These are phyloP conservation scores for Combretum micranthum DNA, from an alignment of 345 rosid genomes.

Conservation along the genomic window DNA sequence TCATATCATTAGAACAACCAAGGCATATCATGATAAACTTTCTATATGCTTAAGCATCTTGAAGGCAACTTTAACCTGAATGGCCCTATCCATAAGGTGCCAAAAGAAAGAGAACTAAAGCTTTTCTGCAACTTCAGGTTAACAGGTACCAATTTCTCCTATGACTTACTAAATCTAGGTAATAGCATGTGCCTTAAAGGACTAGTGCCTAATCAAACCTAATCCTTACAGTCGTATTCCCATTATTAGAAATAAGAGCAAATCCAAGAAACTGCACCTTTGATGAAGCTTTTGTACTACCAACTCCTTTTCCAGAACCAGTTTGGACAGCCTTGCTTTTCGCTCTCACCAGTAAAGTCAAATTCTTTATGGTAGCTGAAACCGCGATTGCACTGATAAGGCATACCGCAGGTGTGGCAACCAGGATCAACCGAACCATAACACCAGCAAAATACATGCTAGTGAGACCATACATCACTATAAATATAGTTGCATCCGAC, in stretches of 20 bases:
- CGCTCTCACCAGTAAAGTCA: slow-evolving; percentile 59
- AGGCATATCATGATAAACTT: no score
- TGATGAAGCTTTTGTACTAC: slow-evolving; percentile 69
- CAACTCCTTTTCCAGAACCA: slow-evolving; percentile 59
- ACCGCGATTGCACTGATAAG: slow-evolving; percentile 96
- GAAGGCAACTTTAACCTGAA: no score
- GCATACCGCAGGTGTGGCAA: slow-evolving; percentile 96
- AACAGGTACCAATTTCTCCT: no score
- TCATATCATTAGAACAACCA: no score
- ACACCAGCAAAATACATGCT: slow-evolving; percentile 99
- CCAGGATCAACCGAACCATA: slow-evolving; percentile 96
- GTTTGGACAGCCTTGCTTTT: slow-evolving; percentile 57
- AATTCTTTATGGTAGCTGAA: slow-evolving; percentile 86
- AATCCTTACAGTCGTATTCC: no score
- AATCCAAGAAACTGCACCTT: slow-evolving; percentile 46
- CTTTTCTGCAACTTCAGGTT: no score
- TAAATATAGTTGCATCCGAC: slow-evolving; percentile 92
- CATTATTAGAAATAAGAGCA: neutral
- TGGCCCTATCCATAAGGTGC: no score
- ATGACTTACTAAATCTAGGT: no score
- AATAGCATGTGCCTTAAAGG: no score
- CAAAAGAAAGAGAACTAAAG: no score
- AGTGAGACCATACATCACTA: slow-evolving; percentile 98
- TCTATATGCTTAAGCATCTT: no score
- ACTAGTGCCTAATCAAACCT: no score